Conservation (phyloP, 345 rosid genomes). For the Euphorbia tirucalli region DNA sequence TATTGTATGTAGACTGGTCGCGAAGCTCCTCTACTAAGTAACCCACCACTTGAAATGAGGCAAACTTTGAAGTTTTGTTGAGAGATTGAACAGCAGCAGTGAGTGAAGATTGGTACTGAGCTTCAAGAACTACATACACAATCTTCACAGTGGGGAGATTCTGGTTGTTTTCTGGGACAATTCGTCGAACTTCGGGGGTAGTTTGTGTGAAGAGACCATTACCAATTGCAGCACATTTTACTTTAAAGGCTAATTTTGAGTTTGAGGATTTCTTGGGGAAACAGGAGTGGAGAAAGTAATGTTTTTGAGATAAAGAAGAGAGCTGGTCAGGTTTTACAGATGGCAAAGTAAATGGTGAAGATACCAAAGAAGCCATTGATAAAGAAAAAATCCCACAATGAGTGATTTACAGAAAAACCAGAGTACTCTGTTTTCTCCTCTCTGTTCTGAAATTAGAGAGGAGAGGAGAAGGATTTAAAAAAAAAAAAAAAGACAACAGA, state of each 20-base stretch:
- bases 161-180: conserved; percentile 66
- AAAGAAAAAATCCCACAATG: conserved; percentile 8
- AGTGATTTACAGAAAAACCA: conserved; percentile 21
- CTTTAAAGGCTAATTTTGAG: conserved; percentile 44
- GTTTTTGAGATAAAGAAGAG: conserved; percentile 68
- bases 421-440: conserved; percentile 24
- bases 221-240: conserved; percentile 67
- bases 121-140: conserved; percentile 95
- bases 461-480: conserved; percentile 10
- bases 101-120: conserved; percentile 92
- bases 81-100: conserved; percentile 72
- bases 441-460: conserved; percentile 21
- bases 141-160: conserved; percentile 75
- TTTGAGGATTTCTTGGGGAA: conserved; percentile 44
- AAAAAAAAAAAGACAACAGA: background rate
- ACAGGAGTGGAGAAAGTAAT: conserved; percentile 68
- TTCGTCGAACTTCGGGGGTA: conserved; percentile 80
- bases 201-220: conserved; percentile 98
- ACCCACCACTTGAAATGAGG: conserved; percentile 84
- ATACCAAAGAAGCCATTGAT: conserved; percentile 72
- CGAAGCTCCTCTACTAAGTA: conserved; percentile 96
- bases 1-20: conserved; percentile 59
- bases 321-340: conserved; percentile 65
- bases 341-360: conserved; percentile 64
- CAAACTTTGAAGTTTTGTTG: conserved; percentile 55